Evolutionary conservation across 2,329 filamentous ascomycete genomes (phyloP), one percentile per base, ranked within the genome.

Genomic region (Biscogniauxia mediterranea): DNA sequence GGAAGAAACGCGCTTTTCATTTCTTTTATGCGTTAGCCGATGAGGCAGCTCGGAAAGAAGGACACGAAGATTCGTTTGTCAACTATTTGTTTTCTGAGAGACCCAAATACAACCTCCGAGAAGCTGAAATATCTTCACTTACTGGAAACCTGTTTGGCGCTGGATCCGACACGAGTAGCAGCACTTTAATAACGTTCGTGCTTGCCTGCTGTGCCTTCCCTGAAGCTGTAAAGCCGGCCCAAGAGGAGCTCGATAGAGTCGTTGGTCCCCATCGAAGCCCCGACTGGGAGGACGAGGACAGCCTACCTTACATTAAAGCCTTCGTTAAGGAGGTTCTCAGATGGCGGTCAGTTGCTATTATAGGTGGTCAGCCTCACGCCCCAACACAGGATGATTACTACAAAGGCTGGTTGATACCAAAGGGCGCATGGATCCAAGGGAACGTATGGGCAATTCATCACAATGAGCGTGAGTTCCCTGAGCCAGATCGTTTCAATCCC

Each of bases 251-350:
- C 3, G 82, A 85, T 64, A 68, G 73, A 1, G 77, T 85, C 1
- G 74, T 87, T 2, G 83, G 84, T 1, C 65, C 72, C 0, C 59
- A 75, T 11, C 76, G 84, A 2, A 75, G 79, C 8, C 84, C 84
- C 0, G 71, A 69, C 19, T 81, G 79, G 69, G 76, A 80, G 32
- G 83, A 87, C 65, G 75, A 77, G 21, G 71, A 75, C 0, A 70
- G 74, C 3, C 68, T 87, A 8, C 83, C 83, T 0, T 87, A 87
- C 65, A 69, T 86, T 32, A 76, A 78, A 20, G 81, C 81, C 1
- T 75, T 84, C 13, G 77, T 85, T 19, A 85, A 85, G 61, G 85
- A 88, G 63, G 77, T 81, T 1, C 71, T 86, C 11, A 78, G 85
- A 2, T 86, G 84, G 83, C 77, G 83, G 5, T 82, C 83, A 0